Conservation (phyloP, 2,329 filamentous ascomycete species). For the Stemphylium beticola region DNA sequence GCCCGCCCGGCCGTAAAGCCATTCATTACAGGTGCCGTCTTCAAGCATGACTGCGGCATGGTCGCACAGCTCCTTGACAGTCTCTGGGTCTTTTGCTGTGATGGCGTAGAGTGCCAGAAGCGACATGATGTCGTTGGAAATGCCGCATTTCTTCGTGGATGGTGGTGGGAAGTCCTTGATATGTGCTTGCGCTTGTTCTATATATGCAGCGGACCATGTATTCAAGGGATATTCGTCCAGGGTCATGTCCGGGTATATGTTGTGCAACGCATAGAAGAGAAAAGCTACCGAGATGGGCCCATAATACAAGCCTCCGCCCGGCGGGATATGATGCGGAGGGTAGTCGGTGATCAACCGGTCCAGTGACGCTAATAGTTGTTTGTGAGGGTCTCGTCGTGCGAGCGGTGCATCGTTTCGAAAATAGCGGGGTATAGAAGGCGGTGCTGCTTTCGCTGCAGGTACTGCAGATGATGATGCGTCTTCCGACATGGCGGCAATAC, state of each 20-base stretch:
- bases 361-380: constrained; percentile 58
- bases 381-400: constrained; percentile 53
- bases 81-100: constrained; percentile 57
- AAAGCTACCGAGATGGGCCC: constrained; percentile 58
- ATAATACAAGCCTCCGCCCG: constrained; percentile 58
- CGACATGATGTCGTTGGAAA: constrained; percentile 59
- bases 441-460: constrained; percentile 24
- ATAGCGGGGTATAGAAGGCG: constrained; percentile 48
- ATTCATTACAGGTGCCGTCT: constrained; percentile 63
- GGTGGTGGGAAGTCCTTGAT: constrained; percentile 58
- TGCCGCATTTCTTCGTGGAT: constrained; percentile 54
- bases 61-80: constrained; percentile 58
- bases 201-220: constrained; percentile 58
- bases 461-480: constrained; percentile 24
- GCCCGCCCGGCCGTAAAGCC: constrained; percentile 71
- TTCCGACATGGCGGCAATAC: constrained; percentile 34
- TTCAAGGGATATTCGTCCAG: constrained; percentile 56
- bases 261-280: constrained; percentile 58
- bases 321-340: constrained; percentile 54
- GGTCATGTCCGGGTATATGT: constrained; percentile 55
- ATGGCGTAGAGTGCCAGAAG: constrained; percentile 58
- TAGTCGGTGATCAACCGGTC: constrained; percentile 56
- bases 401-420: constrained; percentile 50
- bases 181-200: constrained; percentile 57
- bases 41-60: constrained; percentile 57